phyloP scores from a whole-genome alignment of 202 grass and related monocot genomes.

The Cymbopogon flexuosus region DNA sequence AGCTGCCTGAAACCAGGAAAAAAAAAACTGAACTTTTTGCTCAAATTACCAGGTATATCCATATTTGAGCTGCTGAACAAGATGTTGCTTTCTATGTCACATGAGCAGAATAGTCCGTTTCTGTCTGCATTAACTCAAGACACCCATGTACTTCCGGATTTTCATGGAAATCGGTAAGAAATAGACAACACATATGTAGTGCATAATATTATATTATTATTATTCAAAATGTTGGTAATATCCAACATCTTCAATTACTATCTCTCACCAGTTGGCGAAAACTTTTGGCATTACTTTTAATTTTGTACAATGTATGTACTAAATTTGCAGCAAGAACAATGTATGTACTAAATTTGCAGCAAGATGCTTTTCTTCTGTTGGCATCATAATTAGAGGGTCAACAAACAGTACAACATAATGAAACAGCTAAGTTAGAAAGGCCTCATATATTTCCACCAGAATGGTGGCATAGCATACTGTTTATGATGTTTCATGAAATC shows the following conservation, averaged over 20 bases:
- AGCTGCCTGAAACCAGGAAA: background rate
- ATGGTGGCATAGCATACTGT: background rate
- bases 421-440: background rate
- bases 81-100: slow-evolving; percentile 60
- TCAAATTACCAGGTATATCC: slow-evolving; percentile 54
- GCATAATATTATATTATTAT: background rate
- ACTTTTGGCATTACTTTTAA: background rate
- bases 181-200: background rate
- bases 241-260: background rate
- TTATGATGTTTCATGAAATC: background rate
- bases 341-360: background rate
- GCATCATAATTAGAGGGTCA: background rate
- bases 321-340: background rate
- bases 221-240: background rate
- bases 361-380: background rate
- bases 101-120: slow-evolving; percentile 58
- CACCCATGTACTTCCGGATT: slow-evolving; percentile 84
- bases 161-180: slow-evolving; percentile 88
- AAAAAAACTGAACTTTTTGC: slow-evolving; percentile 19
- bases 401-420: background rate
- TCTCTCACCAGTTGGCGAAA: background rate
- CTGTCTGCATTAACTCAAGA: slow-evolving; percentile 84
- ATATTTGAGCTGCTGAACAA: slow-evolving; percentile 89
- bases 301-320: background rate
- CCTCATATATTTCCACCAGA: background rate